Conservation (phyloP, 1,139 yeast genomes). For the Lodderomyces margitis region DNA sequence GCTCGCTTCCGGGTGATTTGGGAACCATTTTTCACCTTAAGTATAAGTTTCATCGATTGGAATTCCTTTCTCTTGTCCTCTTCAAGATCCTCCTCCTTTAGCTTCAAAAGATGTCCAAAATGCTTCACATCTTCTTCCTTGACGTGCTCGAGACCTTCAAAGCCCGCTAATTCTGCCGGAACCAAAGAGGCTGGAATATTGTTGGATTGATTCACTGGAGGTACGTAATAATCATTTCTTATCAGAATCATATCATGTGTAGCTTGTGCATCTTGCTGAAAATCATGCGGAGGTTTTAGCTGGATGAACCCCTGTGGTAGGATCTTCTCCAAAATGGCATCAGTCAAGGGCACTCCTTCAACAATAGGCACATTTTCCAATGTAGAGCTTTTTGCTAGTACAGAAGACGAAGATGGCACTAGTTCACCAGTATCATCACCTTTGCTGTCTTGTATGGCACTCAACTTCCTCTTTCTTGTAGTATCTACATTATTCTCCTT, state of each 20-base stretch:
- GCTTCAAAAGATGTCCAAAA: slow-evolving; percentile 60
- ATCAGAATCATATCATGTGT: slow-evolving; percentile 19
- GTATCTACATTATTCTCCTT: slow-evolving; percentile 14
- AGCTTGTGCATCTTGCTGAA: slow-evolving; percentile 29
- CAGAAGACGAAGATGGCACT: neutral
- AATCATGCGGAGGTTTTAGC: slow-evolving; percentile 48
- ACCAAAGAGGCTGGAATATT: slow-evolving; percentile 16
- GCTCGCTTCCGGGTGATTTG: slow-evolving; percentile 69
- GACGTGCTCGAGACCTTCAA: slow-evolving; percentile 56
- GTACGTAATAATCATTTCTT: slow-evolving; percentile 21
- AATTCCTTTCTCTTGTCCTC: slow-evolving; percentile 58
- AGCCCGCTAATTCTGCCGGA: slow-evolving; percentile 62
- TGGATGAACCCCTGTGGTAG: slow-evolving; percentile 56
- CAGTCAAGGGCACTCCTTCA: slow-evolving; percentile 47
- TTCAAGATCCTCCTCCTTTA: slow-evolving; percentile 31
- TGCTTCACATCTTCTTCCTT: slow-evolving; percentile 71
- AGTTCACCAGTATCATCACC: slow-evolving; percentile 18
- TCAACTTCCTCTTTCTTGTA: slow-evolving; percentile 23
- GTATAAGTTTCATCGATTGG: slow-evolving; percentile 59
- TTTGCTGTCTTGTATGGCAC: slow-evolving; percentile 21
- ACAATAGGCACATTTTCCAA: slow-evolving; percentile 36
- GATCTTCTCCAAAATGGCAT: slow-evolving; percentile 48
- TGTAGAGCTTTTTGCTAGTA: slow-evolving; percentile 10
- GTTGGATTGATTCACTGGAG: slow-evolving; percentile 20
- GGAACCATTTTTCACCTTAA: slow-evolving; percentile 77